Evolutionary conservation across 805 yeast genomes (phyloP), one percentile per base, ranked within the genome.

Genomic region (Starmerella powellii): DNA sequence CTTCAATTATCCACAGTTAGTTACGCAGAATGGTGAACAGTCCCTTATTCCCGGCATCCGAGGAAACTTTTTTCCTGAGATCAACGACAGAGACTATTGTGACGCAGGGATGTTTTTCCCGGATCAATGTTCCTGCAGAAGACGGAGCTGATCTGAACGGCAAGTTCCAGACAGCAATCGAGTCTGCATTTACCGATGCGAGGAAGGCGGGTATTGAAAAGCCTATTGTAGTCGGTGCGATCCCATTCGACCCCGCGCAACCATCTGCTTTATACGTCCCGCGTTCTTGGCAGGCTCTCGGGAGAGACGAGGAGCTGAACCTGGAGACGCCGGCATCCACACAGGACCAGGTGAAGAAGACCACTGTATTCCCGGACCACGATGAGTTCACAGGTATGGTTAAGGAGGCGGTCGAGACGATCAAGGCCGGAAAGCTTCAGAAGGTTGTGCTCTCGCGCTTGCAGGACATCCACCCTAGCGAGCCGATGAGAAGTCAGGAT

Each of bases 361-460:
- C n/a, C n/a, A n/a, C n/a, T n/a, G n/a, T 33, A 4, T 8, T 35
- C 2, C 44, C 36, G 10, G 47, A 31, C 6, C 47, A 43, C 23
- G 47, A 37, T 13, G 47, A 26, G 15, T 46, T 30, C 18, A 40
- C 42, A 3, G 15, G 24, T 2, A 42, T 37, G 2, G 49, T 46
- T 3, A 18, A 20, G 12, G 33, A 35, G 13, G 49, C 49, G 2
- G 45, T 43, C 11, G 34, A 16, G 2, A 38, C 40, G 21, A 43
- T 46, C 15, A 20, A 27, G 2, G 21, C 18, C 6, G 35, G 37
- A 3, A 26, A 24, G 18, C 38, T 46, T 21, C 37, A 43, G 10
- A 46, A 46, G n/a, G 49, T 46, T 2, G 49, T 46, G n/a, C 38
- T 46, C 4, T 32, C 45, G 11, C 42, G 49, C 8, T 21, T 44